These are phyloP conservation scores for Xerocomus potaroensis DNA, from an alignment of 768 basidiomycete species.

Conservation along the genomic window DNA sequence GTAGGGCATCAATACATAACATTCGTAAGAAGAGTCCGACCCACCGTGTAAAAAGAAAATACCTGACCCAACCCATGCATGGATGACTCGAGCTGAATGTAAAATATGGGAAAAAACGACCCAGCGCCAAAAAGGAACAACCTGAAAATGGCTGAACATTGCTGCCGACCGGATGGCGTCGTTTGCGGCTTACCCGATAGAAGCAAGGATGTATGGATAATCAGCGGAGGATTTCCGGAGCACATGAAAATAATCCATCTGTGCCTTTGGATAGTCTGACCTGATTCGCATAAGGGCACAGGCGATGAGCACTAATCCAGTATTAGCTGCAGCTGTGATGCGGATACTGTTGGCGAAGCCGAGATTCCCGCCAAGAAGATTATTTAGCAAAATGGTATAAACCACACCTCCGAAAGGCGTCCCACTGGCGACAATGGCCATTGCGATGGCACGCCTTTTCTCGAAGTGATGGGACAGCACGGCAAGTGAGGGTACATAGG, in stretches of 20 bases:
- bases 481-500: conserved; percentile 40
- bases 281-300: conserved; percentile 37
- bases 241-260: conserved; percentile 14
- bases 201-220: conserved; percentile 24
- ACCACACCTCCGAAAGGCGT: conserved; percentile 27
- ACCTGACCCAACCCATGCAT: conserved; percentile 40
- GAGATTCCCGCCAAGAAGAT: conserved; percentile 10
- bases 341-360: conserved; percentile 44
- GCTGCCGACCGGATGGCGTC: not conserved
- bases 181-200: conserved; percentile 16
- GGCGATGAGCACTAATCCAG: conserved; percentile 34
- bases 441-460: conserved; percentile 36
- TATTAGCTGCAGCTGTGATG: conserved; percentile 40
- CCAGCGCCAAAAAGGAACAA: conserved; percentile 21
- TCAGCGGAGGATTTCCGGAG: conserved; percentile 17
- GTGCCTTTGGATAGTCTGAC: conserved; percentile 24
- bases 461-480: conserved; percentile 45
- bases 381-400: conserved; percentile 30
- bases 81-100: conserved; percentile 53
- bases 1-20: not conserved
- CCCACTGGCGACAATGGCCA: conserved; percentile 39
- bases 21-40: conserved; percentile 4
- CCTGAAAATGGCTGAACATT: conserved; percentile 5
- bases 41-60: conserved; percentile 55
- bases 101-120: conserved; percentile 50